Percentiles rank a stretch among this genome's conserved stretches.
Evolutionary conservation across 306 rosid genomes (phyloP).

Genomic region (Nissolia schottii): DNA sequence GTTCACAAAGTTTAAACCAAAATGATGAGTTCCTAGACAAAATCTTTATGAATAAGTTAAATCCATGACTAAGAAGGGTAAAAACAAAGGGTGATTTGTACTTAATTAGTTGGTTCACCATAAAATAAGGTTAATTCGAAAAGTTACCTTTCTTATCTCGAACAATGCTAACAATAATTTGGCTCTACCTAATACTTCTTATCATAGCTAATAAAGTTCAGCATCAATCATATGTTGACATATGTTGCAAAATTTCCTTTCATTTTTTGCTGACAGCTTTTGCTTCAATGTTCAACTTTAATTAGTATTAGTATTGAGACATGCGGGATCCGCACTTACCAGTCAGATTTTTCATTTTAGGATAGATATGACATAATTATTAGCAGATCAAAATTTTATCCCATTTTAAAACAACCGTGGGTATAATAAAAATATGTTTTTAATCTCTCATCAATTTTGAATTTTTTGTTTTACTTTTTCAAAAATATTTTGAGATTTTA

Average conservation of each 20-base stretch:
- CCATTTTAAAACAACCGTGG: too few relatives aligned
- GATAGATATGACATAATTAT: neutral
- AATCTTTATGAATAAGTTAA: neutral
- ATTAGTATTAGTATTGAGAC: neutral
- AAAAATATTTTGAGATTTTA: neutral
- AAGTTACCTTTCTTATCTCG: slow-evolving; percentile 1
- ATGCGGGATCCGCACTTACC: neutral
- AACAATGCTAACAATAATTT: neutral
- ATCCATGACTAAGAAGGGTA: neutral
- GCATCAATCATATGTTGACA: slow-evolving; percentile 16
- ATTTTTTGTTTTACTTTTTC: too few relatives aligned
- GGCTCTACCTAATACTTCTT: slow-evolving; percentile 11
- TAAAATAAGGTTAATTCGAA: neutral
- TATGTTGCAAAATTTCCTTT: neutral
- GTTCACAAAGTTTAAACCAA: neutral
- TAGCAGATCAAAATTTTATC: neutral
- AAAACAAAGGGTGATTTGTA: neutral
- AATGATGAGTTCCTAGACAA: neutral
- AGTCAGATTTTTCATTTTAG: neutral
- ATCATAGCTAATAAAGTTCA: slow-evolving; percentile 17
- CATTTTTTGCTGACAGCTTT: neutral
- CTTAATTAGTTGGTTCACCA: neutral
- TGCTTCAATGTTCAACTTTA: neutral
- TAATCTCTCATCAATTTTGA: too few relatives aligned
- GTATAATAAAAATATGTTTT: too few relatives aligned